Evolutionary conservation across 2,329 filamentous ascomycete genomes (phyloP).

Genomic region (Rasamsonia emersonii): DNA sequence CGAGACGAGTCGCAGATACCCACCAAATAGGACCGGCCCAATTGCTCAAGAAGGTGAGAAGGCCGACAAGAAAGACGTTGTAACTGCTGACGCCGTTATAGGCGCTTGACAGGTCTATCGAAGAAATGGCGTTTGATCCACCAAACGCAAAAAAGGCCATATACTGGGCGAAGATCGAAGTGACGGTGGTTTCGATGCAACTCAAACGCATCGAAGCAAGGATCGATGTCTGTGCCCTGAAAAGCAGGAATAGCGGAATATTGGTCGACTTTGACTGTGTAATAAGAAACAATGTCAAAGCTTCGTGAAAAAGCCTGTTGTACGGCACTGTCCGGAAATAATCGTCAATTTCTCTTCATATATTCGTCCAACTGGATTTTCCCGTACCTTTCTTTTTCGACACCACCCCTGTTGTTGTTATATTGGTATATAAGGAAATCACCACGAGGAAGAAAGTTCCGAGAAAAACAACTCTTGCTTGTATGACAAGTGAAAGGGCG

Average conservation of each 20-base stretch:
- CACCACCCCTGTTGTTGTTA: conserved; percentile 1
- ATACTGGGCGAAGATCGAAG: conserved; percentile 69
- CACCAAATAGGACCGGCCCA: conserved; percentile 91
- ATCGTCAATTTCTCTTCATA: neutral
- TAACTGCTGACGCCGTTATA: conserved; percentile 87
- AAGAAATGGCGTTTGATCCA: conserved; percentile 89
- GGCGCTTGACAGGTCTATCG: conserved; percentile 85
- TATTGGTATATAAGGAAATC: conserved; percentile 14
- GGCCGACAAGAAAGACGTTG: conserved; percentile 69
- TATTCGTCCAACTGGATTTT: no score
- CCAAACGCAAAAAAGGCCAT: conserved; percentile 82
- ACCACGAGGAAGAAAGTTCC: conserved; percentile 30
- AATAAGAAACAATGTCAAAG: conserved; percentile 69
- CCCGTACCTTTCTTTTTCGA: conserved; percentile 1
- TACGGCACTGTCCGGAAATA: conserved; percentile 9
- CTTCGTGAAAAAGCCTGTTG: conserved; percentile 44
- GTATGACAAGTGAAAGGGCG: conserved; percentile 37
- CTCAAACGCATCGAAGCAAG: conserved; percentile 35
- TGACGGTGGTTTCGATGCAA: conserved; percentile 55
- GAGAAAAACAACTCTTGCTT: conserved; percentile 45
- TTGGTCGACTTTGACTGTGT: conserved; percentile 83
- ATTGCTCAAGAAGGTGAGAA: conserved; percentile 79
- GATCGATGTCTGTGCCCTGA: conserved; percentile 53
- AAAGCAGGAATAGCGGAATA: conserved; percentile 73
- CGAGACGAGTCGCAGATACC: conserved; percentile 50